Evolutionary conservation across 2,329 filamentous ascomycete species (phyloP).

Genomic region (Dothistroma septosporum): DNA sequence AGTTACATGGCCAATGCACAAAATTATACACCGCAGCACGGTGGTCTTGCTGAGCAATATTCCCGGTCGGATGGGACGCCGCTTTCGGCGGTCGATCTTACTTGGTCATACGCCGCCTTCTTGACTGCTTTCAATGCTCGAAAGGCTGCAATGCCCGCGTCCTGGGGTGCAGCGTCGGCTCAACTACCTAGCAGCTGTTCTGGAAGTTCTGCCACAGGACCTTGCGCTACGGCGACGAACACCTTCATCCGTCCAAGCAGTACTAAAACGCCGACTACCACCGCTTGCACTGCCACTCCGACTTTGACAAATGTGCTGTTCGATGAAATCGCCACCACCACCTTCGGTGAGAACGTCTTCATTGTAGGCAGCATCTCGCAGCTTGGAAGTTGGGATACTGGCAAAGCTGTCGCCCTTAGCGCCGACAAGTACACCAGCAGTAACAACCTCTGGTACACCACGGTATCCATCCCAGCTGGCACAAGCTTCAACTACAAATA

Average conservation of each 20-base stretch:
- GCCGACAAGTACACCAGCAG: conserved; percentile 55
- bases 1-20: conserved; percentile 45
- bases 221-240: conserved; percentile 28
- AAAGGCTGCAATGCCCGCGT: conserved; percentile 51
- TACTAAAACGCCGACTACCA: conserved; percentile 14
- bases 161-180: conserved; percentile 46
- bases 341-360: conserved; percentile 60
- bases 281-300: conserved; percentile 22
- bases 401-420: conserved; percentile 53
- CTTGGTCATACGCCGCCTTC: conserved; percentile 71
- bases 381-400: conserved; percentile 57
- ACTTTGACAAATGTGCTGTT: conserved; percentile 42
- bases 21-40: conserved; percentile 53
- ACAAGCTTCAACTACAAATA: conserved; percentile 56
- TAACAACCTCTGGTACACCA: conserved; percentile 58
- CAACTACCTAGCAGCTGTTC: conserved; percentile 26
- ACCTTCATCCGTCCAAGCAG: conserved; percentile 25
- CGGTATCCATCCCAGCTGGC: conserved; percentile 52
- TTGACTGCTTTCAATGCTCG: conserved; percentile 59
- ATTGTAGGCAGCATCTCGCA: conserved; percentile 57
- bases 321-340: conserved; percentile 42
- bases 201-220: conserved; percentile 25
- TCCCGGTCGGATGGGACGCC: conserved; percentile 48
- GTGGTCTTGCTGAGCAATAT: conserved; percentile 66
- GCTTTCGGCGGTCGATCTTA: conserved; percentile 62